These are phyloP conservation scores for Coemansia sp. DNA, from an alignment of 192 early-diverging fungal species.

Conservation along the genomic window DNA sequence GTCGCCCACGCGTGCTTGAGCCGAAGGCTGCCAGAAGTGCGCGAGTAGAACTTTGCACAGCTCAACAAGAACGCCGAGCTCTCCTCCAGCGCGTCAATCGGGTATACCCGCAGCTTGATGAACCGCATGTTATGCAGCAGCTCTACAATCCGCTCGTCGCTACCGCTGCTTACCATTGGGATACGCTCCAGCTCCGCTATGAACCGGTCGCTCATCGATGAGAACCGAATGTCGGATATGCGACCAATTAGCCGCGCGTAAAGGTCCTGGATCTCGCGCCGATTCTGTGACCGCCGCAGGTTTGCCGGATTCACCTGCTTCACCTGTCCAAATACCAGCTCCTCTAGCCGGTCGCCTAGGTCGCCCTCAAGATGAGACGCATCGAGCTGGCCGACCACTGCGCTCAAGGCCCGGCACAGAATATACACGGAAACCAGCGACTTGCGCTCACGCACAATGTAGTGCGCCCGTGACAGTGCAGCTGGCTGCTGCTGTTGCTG, in stretches of 20 bases:
- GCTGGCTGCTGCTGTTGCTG: constrained; percentile 41
- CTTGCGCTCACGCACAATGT: constrained; percentile 42
- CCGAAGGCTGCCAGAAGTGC: constrained; percentile 69
- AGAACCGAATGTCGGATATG: constrained; percentile 86
- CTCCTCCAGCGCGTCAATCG: constrained; percentile 89
- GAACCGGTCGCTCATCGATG: constrained; percentile 91
- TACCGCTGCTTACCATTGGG: constrained; percentile 56
- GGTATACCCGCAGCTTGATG: constrained; percentile 91
- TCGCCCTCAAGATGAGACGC: constrained; percentile 73
- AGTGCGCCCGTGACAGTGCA: constrained; percentile 38
- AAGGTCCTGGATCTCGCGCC: constrained; percentile 84
- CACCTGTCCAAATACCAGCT: constrained; percentile 90
- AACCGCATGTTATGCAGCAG: constrained; percentile 88
- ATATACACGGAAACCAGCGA: constrained; percentile 79
- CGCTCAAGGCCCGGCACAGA: constrained; percentile 81
- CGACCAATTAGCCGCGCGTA: constrained; percentile 92
- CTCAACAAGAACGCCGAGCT: constrained; percentile 91
- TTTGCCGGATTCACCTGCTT: constrained; percentile 78
- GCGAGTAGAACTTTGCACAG: constrained; percentile 83
- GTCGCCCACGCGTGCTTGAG: constrained; percentile 92
- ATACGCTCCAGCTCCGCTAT: constrained; percentile 83
- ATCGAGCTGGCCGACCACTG: constrained; percentile 76
- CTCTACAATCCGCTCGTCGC: constrained; percentile 81
- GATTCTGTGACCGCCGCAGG: constrained; percentile 69
- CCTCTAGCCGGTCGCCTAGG: constrained; percentile 85